Base-by-base conservation (phyloP, 1,284 basidiomycete genomes). In the Ceratobasidium sp. region DNA sequence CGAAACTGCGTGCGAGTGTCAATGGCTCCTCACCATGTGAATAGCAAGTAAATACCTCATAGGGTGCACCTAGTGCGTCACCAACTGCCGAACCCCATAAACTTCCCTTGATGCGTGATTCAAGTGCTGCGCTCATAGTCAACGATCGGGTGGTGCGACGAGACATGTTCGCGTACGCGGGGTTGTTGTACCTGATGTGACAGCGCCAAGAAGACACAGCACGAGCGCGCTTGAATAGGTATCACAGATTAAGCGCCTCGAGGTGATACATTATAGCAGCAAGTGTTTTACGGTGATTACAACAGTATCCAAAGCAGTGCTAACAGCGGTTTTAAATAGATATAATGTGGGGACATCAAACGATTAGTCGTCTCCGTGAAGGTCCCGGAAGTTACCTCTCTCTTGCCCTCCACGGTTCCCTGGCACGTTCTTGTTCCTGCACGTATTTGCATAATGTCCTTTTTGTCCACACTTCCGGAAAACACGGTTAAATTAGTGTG, bases 371-470 rank as follows among this genome's bases (percentile, higher is more conserved):
- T 61, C 37, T n/a, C 22, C 58, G 27, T 56, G 7, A 8, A 61
- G 39, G 34, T n/a, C 24, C 11, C 37, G 65, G 24, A 43, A 58
- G 29, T 51, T 69, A 29, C 77, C 74, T 24, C 78, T 76, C 22
- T 76, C 76, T 5, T 88, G 81, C 16, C 92, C 92, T 75, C 92
- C 91, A 59, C 91, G 86, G 80, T 91, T 92, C 27, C 92, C 92
- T 74, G 92, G 92, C 41, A 93, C 89, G 81, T 93, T 93, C 75
- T 91, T 85, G 83, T 95, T 94, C 74, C 92, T 88, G 83, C 95
- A 97, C 78, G 93, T 89, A 81, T 97, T 97, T n/a, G 95, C 95
- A 80, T 96, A 97, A 81, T 98, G 95, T 0, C 95, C 95, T 79
- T 92, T 91, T 82, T 95, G 92, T 63, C 93, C 92, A 79, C 93